Base-by-base conservation (phyloP, 1,284 basidiomycete genomes). In the Melampsora abietis-canadensis region DNA sequence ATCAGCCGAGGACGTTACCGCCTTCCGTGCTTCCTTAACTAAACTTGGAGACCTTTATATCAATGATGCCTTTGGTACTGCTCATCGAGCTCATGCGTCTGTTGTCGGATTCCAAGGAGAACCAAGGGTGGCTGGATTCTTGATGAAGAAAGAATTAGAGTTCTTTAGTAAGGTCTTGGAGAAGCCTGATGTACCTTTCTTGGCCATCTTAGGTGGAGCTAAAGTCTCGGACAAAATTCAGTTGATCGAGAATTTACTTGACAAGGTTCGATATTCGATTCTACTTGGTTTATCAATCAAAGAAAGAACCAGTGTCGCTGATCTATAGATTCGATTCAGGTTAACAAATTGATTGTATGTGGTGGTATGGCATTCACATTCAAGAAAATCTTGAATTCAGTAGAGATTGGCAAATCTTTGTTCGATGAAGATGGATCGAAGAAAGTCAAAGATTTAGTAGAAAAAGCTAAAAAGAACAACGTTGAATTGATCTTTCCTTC, bases 291-390 rank as follows among this genome's bases (percentile, higher is more conserved):
- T 61, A 64, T 51, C 15, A 6, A 15, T 63, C 19, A 12, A 24
- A 15, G 37, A 10, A 1, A 10, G 2, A 2, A 30, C 34, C 1
- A 37, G 34, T 37, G 10, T 12, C 12, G 19, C 14, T n/a, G 1
- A 34, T 68, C 66, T 14, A 65, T 2, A 14, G 1, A 34, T 27
- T n/a, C 2, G 1, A 10, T 65, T n/a, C 76, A 92, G 90, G 94
- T 98, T 84, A 86, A 98, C 85, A 92, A 90, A 68, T 85, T 98
- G 78, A 98, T 98, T 84, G 92, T 98, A 80, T 92, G 92, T 80
- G 96, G 96, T 82, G 95, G 95, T 63, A 98, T 98, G 95, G 92
- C 93, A 64, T 98, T 97, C 85, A 98, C 95, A 77, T 98, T 98
- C 87, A 95, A 96, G 85, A 98, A 98, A 86, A 91, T 89, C 7